Evolutionary conservation across 306 rosid genomes (phyloP).

Genomic region (Psophocarpus tetragonolobus): DNA sequence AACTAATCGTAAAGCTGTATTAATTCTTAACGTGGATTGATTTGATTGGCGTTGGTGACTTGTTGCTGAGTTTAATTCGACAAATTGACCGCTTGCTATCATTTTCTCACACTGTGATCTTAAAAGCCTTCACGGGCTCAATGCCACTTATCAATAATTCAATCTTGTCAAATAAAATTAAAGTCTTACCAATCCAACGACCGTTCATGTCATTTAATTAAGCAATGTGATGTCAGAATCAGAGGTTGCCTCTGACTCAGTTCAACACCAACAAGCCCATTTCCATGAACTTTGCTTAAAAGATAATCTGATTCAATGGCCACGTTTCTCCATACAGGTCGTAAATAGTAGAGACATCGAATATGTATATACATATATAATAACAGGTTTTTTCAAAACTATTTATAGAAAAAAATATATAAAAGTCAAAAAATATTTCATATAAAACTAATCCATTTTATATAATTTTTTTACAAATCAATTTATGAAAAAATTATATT

Average conservation of each 20-base stretch:
- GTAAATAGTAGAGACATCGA: background rate
- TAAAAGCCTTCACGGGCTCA: background rate
- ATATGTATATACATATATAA: no score
- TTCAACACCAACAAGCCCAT: background rate
- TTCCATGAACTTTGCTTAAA: background rate
- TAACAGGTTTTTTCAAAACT: no score
- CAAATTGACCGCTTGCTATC: background rate
- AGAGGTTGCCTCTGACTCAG: background rate
- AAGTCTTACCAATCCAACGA: background rate
- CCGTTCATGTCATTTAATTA: background rate
- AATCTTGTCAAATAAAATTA: background rate
- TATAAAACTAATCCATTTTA: no score
- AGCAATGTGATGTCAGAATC: background rate
- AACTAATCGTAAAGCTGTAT: no score
- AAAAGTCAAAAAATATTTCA: no score
- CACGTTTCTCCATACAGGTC: background rate
- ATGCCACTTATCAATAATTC: background rate
- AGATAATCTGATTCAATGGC: background rate
- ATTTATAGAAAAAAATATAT: no score
- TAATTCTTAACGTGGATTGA: slow-evolving; percentile 10
- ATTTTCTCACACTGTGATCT: background rate
- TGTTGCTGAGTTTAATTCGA: background rate
- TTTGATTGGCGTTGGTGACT: background rate
- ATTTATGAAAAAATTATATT: no score
- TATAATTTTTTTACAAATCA: no score